Conservation (phyloP, 257 asterid genomes). For the Ilex aquifolium region DNA sequence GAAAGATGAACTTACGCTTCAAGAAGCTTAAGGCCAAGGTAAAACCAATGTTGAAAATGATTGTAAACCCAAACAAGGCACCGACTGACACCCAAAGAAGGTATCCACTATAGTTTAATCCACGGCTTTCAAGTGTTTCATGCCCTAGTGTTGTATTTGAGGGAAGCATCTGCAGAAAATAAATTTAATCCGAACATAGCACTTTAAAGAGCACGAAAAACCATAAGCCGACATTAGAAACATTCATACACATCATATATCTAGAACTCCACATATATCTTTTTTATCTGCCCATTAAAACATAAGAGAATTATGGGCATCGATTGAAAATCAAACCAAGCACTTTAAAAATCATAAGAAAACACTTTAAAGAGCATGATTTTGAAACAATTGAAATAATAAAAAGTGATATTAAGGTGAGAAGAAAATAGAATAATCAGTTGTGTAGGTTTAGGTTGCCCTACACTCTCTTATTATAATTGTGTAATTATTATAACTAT, state of each 20-base stretch:
- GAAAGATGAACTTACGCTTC: constrained; percentile 35
- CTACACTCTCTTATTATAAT: too few relatives aligned
- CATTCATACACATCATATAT: not conserved
- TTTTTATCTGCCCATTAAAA: not conserved
- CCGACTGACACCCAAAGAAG: constrained; percentile 52
- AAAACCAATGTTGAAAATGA: constrained; percentile 49
- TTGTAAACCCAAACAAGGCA: constrained; percentile 45
- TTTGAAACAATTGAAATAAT: too few relatives aligned
- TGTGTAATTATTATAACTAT: too few relatives aligned
- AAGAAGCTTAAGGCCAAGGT: constrained; percentile 44
- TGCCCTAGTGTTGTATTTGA: constrained; percentile 47
- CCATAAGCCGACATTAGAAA: not conserved
- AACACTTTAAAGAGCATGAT: too few relatives aligned
- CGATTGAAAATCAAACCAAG: too few relatives aligned
- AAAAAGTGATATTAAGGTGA: too few relatives aligned
- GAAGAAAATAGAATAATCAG: too few relatives aligned
- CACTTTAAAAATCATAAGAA: too few relatives aligned
- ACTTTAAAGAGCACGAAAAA: not conserved
- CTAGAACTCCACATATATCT: not conserved
- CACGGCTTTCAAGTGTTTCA: constrained; percentile 47
- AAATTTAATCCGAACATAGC: not conserved
- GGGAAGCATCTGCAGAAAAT: constrained; percentile 17
- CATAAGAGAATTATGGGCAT: too few relatives aligned
- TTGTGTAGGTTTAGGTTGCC: too few relatives aligned
- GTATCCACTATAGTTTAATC: constrained; percentile 36